phyloP scores from a whole-genome alignment of 305 asterid genomes.

The Plantago lanceolata region DNA sequence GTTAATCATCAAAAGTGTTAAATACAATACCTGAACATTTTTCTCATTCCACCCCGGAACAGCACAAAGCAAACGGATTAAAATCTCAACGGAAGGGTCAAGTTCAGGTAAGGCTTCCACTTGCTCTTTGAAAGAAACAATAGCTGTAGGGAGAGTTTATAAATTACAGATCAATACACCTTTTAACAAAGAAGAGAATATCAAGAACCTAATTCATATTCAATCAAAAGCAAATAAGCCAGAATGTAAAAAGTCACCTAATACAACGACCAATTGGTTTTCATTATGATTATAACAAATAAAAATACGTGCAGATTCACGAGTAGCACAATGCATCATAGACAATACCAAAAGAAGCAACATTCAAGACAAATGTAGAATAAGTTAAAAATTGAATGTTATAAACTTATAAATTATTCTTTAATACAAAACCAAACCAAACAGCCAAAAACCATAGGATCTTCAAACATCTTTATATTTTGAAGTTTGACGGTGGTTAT shows the following conservation, averaged over 20 bases:
- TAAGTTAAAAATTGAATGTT: neutral
- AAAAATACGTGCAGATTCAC: neutral
- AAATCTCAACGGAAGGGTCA: constrained; percentile 74
- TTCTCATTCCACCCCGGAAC: constrained; percentile 98
- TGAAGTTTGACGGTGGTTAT: neutral
- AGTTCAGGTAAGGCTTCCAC: constrained; percentile 61
- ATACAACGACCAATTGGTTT: neutral
- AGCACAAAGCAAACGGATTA: constrained; percentile 81
- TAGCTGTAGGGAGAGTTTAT: constrained; percentile 51
- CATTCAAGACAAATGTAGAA: neutral
- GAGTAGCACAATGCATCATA: neutral
- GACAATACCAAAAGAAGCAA: constrained; percentile 1
- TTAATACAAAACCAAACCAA: no score
- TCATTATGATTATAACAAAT: neutral
- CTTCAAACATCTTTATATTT: neutral
- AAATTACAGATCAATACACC: neutral
- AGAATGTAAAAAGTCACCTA: neutral
- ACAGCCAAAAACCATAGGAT: neutral
- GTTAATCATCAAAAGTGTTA: constrained; percentile 13
- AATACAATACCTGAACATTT: constrained; percentile 79
- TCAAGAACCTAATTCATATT: neutral
- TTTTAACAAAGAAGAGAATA: constrained; percentile 18
- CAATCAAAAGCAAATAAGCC: neutral
- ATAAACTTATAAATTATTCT: no score
- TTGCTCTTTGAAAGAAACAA: constrained; percentile 84